phyloP scores from a whole-genome alignment of 768 basidiomycete genomes.

The Auriculariales sp. region DNA sequence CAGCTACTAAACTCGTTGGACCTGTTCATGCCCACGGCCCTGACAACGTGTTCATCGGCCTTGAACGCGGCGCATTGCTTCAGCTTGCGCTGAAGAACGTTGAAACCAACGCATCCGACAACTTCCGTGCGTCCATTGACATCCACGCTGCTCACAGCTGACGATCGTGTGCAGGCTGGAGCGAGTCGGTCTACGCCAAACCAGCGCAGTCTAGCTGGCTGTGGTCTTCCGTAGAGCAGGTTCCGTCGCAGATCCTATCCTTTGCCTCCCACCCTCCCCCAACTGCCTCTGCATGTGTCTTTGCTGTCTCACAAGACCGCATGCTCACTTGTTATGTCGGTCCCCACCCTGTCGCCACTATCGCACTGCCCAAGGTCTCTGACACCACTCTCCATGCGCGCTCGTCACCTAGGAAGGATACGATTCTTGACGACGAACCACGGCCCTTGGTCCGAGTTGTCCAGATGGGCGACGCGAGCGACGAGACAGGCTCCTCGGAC shows the following conservation, averaged over 20 bases:
- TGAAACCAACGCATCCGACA: not conserved
- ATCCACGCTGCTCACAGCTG: too few species aligned
- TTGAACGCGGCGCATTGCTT: conserved; percentile 8
- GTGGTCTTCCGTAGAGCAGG: not conserved
- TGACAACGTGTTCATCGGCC: conserved; percentile 10
- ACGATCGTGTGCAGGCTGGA: too few species aligned
- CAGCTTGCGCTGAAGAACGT: conserved; percentile 4
- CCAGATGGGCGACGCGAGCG: conserved; percentile 8
- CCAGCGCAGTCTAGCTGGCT: too few species aligned
- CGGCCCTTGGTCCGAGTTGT: conserved; percentile 56
- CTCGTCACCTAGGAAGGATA: not conserved
- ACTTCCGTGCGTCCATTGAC: too few species aligned
- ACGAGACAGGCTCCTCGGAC: conserved; percentile 16
- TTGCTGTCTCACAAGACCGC: conserved; percentile 79
- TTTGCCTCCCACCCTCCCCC: conserved; percentile 63
- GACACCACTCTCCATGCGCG: too few species aligned
- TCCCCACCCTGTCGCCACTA: too few species aligned
- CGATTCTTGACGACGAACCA: conserved; percentile 41
- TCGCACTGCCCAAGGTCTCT: too few species aligned
- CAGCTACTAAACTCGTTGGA: conserved; percentile 20
- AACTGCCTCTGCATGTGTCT: conserved; percentile 58
- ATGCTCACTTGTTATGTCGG: too few species aligned
- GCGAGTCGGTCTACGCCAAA: too few species aligned
- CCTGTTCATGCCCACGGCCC: conserved; percentile 16
- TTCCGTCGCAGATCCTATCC: conserved; percentile 48